A percentile compares a stretch with the other conserved stretches of the same genome.
These are phyloP conservation scores for Plasmodium malariae DNA, from an alignment of 169 alveolate genomes.

Conservation along the genomic window DNA sequence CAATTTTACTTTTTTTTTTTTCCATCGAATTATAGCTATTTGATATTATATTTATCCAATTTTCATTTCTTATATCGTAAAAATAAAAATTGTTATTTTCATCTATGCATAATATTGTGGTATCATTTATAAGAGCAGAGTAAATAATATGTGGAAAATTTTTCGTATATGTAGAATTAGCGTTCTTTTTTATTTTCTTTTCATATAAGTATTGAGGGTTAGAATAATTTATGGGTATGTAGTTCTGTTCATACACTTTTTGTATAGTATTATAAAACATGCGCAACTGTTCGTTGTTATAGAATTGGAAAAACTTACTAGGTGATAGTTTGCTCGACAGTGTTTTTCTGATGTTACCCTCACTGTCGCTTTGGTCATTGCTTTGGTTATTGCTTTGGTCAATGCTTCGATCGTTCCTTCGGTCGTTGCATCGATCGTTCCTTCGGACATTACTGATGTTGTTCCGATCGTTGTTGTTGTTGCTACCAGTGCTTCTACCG, in stretches of 20 bases:
- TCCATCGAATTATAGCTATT: not conserved
- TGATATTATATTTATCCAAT: conserved; percentile 28
- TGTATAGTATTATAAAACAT: not conserved
- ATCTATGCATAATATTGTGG: conserved; percentile 28
- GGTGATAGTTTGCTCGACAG: not conserved
- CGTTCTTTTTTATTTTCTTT: conserved; percentile 54
- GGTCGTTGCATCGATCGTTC: no score
- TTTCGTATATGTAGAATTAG: not conserved
- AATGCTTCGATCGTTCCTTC: no score
- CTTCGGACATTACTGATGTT: no score
- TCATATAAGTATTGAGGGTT: conserved; percentile 25
- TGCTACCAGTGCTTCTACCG: not conserved
- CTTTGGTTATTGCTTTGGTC: no score
- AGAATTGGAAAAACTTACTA: not conserved
- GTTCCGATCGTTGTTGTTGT: not conserved
- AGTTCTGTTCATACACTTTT: conserved; percentile 9
- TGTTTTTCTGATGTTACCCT: no score
- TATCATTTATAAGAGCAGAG: conserved; percentile 32
- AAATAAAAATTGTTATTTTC: conserved; percentile 23
- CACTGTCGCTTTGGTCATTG: no score
- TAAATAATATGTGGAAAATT: not conserved
- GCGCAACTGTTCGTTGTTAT: not conserved
- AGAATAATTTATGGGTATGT: conserved; percentile 15
- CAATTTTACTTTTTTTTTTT: not conserved
- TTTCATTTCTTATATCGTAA: conserved; percentile 58